Conservation (phyloP, 805 yeast genomes). For the Suhomyces sp. region DNA sequence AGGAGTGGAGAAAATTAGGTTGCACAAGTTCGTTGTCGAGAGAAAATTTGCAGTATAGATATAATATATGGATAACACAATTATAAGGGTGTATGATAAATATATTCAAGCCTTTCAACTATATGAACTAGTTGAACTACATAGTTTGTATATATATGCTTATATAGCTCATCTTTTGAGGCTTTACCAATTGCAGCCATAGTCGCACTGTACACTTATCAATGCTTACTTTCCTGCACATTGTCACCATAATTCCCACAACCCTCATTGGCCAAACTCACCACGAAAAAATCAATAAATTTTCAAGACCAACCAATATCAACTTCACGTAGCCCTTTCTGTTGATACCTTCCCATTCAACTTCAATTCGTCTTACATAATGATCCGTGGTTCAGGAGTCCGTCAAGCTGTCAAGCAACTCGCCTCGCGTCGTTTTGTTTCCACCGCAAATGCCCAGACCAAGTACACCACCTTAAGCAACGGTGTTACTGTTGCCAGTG, state of each 20-base stretch:
- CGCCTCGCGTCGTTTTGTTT: constrained; percentile 54
- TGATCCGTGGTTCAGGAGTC: constrained; percentile 45
- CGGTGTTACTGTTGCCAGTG: constrained; percentile 74
- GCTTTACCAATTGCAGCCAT: no score
- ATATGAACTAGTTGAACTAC: no score
- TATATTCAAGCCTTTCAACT: no score
- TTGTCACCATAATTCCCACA: constrained; percentile 1
- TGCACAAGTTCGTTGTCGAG: no score
- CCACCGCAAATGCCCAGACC: constrained; percentile 58
- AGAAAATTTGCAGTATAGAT: no score
- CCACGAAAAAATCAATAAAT: constrained; percentile 5
- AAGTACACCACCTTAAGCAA: constrained; percentile 69
- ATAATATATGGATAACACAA: no score
- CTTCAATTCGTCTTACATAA: constrained; percentile 13
- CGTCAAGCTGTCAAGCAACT: constrained; percentile 28
- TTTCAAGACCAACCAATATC: constrained; percentile 5
- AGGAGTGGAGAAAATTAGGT: no score
- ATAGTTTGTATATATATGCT: no score
- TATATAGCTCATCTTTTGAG: no score
- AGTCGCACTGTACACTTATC: no score
- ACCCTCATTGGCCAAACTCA: constrained; percentile 5
- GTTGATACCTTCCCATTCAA: constrained; percentile 1
- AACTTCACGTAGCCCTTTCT: background rate
- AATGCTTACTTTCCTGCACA: no score
- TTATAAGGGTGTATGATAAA: no score